Evolutionary conservation across 306 rosid genomes (phyloP), one percentile per base, ranked within the genome.

Genomic region (Gynostemma pentaphyllum): DNA sequence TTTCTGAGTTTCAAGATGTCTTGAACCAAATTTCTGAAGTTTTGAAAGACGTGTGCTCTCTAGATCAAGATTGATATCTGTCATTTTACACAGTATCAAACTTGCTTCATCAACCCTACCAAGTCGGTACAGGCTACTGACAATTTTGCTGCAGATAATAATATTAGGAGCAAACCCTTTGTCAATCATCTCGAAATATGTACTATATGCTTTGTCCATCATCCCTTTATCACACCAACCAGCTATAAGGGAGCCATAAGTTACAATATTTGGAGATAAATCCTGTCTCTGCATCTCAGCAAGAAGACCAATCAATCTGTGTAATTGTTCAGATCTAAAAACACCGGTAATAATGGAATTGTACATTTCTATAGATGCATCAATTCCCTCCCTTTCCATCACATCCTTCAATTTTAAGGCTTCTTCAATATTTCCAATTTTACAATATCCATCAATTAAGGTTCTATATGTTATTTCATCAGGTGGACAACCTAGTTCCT

Each of bases 161-260:
- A 42, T 24, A 77, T 80, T 85, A 19, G 97, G 85, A 16, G 36
- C 44, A 36, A 87, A 76, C 32, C 96, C 96, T 41, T 63, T 75
- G 53, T 56, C 73, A 48, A 83, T 77, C 97, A 90, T 87, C 74
- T 87, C 89, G 70, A 68, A 79, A 73, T 85, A 91, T 48, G 71
- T 40, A 42, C 64, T 66, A 52, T 85, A 76, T 56, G 97, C 96
- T 77, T 79, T 83, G 61, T 75, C 85, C 40, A 87, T 56, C 84
- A 66, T 80, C 51, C 85, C 85, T 80, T 87, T 88, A 49, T 77
- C 63, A 36, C 96, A 91, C 97, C 92, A 85, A 71, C 97, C 96
- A 67, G 87, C 54, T 51, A 91, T 83, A 32, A 91, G 84, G 68
- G 86, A 66, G 46, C 96, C 97, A 67, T 83, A 82, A 68, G 96